Evolutionary conservation across 164 flowering plant genomes (phyloP), one percentile per base, ranked within the genome.

Genomic region (Cinnamomum micranthum): DNA sequence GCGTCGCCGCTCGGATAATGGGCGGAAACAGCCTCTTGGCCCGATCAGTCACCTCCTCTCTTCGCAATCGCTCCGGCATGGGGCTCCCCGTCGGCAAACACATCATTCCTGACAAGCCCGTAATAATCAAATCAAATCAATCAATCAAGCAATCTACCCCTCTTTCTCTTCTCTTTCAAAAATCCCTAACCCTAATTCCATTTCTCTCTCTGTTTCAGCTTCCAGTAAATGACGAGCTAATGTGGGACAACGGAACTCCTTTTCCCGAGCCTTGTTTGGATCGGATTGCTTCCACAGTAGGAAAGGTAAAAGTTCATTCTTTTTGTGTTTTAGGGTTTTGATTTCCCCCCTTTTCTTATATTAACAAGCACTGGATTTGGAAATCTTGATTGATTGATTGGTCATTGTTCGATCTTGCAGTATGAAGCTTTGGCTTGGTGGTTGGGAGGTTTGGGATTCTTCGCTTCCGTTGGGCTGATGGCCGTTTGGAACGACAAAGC

Each of bases 351-450:
- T 15, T 23, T 11, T 59, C 62, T 72, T 71, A 33, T 55, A 47
- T 52, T 52, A 50, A 35, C 41, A 20, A 50, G n/a, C 60, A 64
- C 28, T 71, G 76, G 15, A 23, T 67, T 24, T 24, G 64, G 63
- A 4, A 55, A 55, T 55, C 60, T 20, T 55, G 60, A 20, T 55
- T 14, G 20, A 14, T 15, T 55, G 33, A 4, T 31, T 55, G 60
- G 10, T 41, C 47, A 6, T 33, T 35, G 5, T 2, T 72, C 17
- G 15, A 17, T 69, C 23, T 72, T 75, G 58, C 73, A 96, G 98
- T 94, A 96, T 70, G 99, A 96, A 81, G 97, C 99, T 24, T 87
- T 96, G 87, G 99, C 85, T 76, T 96, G 98, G 99, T 68, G 89
- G 65, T 90, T 93, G 77, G 99, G 97, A 15, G 99, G 99, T 27